Evolutionary conservation across 1,284 basidiomycete genomes (phyloP), one percentile per base, ranked within the genome.

Genomic region (Meira miltonrushii): DNA sequence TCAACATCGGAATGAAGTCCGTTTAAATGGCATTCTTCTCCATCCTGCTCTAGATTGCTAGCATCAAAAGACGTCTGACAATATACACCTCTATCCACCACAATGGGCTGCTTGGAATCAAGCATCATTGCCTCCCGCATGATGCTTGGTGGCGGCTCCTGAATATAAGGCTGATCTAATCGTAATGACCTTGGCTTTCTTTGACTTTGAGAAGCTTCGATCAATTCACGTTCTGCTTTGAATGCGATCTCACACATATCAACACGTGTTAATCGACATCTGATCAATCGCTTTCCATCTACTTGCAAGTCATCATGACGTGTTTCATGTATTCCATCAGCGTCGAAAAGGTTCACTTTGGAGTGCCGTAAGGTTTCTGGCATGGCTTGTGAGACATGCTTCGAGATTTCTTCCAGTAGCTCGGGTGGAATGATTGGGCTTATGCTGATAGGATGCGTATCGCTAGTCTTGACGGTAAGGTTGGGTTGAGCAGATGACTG

Each of bases 361-460:
- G 17, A 25, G 3, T 25, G 43, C 23, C 23, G 43, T 11, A 55
- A 12, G 17, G 15, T 54, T 37, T 17, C 25, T 13, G 68, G 62
- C 15, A 67, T 58, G 5, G 38, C n/a, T 9, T 55, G 38, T 3
- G 54, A 55, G n/a, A 75, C 54, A 7, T 62, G 58, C 21, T 50
- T 47, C 8, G 70, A 66, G 10, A 75, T 61, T 11, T 51, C 33
- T 1, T 59, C 54, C 2, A 75, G 52, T 3, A 69, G 55, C 11
- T 65, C 46, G 9, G 65, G 64, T 1, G 73, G 70, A 1, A 75
- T 51, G 17, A 75, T 71, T 10, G 65, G 64, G 48, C 66, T 69
- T 40, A 75, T 68, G 55, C 61, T 65, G 58, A 77, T 75, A 0
- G 74, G 74, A n/a, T 77, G 74, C 15, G 71, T 68, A 58, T 71